These are phyloP conservation scores for Camelina sativa DNA, from an alignment of 345 rosid species.

Conservation along the genomic window DNA sequence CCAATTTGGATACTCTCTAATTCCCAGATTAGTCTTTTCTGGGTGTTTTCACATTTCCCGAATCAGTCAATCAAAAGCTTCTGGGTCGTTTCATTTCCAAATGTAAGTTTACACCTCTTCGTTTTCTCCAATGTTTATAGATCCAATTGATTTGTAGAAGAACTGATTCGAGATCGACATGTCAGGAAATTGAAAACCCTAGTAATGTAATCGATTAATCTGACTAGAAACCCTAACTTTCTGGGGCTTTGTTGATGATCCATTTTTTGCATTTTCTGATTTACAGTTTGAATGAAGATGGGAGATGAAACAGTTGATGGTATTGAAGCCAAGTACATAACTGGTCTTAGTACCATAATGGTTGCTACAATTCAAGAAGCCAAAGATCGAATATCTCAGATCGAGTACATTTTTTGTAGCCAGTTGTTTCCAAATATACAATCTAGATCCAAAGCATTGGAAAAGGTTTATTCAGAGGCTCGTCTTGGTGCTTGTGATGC, in stretches of 20 bases:
- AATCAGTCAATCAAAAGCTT: not conserved
- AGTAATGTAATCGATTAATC: too few relatives aligned
- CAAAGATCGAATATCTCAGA: constrained; percentile 87
- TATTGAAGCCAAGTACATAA: constrained; percentile 56
- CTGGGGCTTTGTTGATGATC: not conserved
- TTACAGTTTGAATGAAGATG: constrained; percentile 40
- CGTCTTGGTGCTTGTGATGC: constrained; percentile 57
- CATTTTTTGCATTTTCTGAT: not conserved
- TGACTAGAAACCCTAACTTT: too few relatives aligned
- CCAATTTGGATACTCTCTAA: not conserved
- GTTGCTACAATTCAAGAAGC: constrained; percentile 94
- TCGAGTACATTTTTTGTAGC: constrained; percentile 85
- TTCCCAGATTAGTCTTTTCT: not conserved
- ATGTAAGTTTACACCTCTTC: constrained; percentile 25
- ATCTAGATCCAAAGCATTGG: constrained; percentile 56
- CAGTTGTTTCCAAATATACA: constrained; percentile 80
- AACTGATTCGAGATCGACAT: not conserved
- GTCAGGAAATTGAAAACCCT: not conserved
- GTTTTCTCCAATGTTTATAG: not conserved
- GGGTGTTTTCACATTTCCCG: not conserved
- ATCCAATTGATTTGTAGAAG: not conserved
- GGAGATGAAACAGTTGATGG: constrained; percentile 46
- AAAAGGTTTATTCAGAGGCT: constrained; percentile 57
- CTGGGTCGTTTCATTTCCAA: not conserved
- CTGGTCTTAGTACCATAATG: constrained; percentile 72